Percentiles rank a stretch among this genome's conserved stretches.
Evolutionary conservation across 192 early-diverging fungal species (phyloP).

Genomic region (Coemansia sp.): DNA sequence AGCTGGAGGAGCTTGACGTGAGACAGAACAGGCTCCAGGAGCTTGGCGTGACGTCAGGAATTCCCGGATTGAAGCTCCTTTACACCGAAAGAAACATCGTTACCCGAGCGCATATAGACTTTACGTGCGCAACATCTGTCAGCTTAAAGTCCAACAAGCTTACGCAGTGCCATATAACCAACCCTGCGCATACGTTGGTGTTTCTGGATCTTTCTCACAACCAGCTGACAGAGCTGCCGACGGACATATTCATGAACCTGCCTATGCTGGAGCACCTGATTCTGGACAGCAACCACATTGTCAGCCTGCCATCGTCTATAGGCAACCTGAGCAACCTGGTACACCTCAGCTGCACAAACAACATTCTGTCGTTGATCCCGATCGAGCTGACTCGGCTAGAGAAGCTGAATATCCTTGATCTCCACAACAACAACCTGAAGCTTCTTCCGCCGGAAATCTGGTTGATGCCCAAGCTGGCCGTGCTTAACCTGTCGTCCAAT

Average conservation of each 20-base stretch:
- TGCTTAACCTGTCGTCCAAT: slow-evolving; percentile 81
- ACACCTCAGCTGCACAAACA: slow-evolving; percentile 65
- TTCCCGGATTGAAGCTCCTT: slow-evolving; percentile 62
- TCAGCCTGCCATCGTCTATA: slow-evolving; percentile 63
- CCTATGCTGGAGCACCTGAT: slow-evolving; percentile 59
- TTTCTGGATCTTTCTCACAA: slow-evolving; percentile 63
- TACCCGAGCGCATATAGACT: slow-evolving; percentile 61
- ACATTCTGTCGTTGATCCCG: slow-evolving; percentile 66
- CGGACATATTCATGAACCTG: slow-evolving; percentile 61
- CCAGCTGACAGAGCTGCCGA: slow-evolving; percentile 66
- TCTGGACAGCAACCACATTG: slow-evolving; percentile 71
- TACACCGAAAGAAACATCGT: slow-evolving; percentile 74
- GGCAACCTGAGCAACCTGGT: slow-evolving; percentile 57
- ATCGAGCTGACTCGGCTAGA: slow-evolving; percentile 65
- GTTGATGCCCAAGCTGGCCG: slow-evolving; percentile 64
- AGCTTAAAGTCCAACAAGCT: slow-evolving; percentile 69
- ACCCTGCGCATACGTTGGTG: slow-evolving; percentile 45
- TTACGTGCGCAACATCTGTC: slow-evolving; percentile 57
- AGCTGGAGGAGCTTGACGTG: slow-evolving; percentile 74
- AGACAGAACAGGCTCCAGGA: slow-evolving; percentile 78
- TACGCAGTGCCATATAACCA: slow-evolving; percentile 62
- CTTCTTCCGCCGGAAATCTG: slow-evolving; percentile 75
- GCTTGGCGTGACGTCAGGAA: slow-evolving; percentile 56
- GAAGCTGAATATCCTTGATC: slow-evolving; percentile 62
- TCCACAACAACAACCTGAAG: slow-evolving; percentile 76